These are phyloP conservation scores for Penicillium robsamsonii DNA, from an alignment of 495 filamentous ascomycete species.

Conservation along the genomic window DNA sequence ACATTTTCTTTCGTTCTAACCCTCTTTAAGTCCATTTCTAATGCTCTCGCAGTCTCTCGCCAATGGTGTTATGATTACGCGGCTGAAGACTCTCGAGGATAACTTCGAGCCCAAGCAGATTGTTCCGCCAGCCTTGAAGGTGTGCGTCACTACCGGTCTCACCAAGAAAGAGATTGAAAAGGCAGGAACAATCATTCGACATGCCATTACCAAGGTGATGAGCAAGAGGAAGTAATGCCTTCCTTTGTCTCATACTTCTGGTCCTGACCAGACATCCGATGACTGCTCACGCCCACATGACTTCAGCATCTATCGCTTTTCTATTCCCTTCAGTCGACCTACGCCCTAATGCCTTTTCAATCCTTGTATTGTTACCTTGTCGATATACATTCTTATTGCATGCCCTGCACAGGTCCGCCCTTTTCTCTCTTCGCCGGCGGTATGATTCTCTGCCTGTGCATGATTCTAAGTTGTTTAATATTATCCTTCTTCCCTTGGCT, in stretches of 20 bases:
- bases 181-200: conserved; percentile 80
- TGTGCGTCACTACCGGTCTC: conserved; percentile 82
- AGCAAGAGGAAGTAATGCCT: conserved; percentile 48
- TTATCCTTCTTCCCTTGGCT: conserved; percentile 20
- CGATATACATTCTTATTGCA: conserved; percentile 29
- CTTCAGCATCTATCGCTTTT: conserved; percentile 16
- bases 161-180: conserved; percentile 94
- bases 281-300: conserved; percentile 29
- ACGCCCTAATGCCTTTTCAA: conserved; percentile 30
- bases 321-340: conserved; percentile 12
- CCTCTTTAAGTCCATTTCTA: conserved; percentile 11
- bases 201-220: conserved; percentile 89
- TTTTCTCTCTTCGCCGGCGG: conserved; percentile 15
- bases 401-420: conserved; percentile 27
- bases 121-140: conserved; percentile 77
- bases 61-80: conserved; percentile 84
- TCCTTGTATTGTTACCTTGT: conserved; percentile 29
- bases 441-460: conserved; percentile 21
- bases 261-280: conserved; percentile 15
- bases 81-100: conserved; percentile 73
- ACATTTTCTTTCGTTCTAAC: background rate
- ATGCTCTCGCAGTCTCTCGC: conserved; percentile 56
- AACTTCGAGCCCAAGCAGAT: conserved; percentile 61
- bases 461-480: conserved; percentile 35
- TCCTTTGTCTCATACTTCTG: conserved; percentile 10